Evolutionary conservation across 2,329 filamentous ascomycete species (phyloP), one percentile per base, ranked within the genome.

Genomic region (Seiridium cupressi): DNA sequence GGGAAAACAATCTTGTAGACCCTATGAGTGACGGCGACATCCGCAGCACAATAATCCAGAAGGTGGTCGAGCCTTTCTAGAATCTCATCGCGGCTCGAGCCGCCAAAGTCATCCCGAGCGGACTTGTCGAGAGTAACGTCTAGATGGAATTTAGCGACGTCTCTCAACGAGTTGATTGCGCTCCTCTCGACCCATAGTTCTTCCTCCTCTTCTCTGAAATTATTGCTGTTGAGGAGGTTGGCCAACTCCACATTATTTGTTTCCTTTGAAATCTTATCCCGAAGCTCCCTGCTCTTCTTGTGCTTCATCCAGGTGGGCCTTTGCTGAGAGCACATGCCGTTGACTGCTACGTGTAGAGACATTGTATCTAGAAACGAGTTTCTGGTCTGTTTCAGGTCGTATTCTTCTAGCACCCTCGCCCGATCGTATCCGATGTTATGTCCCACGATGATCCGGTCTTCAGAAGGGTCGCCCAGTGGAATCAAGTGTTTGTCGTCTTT

Each of bases 291-390:
- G 65, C 89, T 92, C 77, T 99, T 99, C 72, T 92, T 91, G 74
- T 97, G 92, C 73, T 92, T 96, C 89, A 97, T 93, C 95, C 95
- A 99, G 0, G 92, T 97, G 7, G 96, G 95, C 55, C 95, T 86
- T 74, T 99, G 95, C 65, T 91, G 89, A 31, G 95, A 98, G 75
- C 95, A 99, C 95, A 99, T 99, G 63, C 95, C 95, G 72, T 99
- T 99, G 32, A 97, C 94, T 2, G 96, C 96, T 6, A 97, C 94
- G 72, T 99, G 95, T 26, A 99, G 79, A 1, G 94, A 98, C 95
- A 99, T 99, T 36, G 95, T 99, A 73, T 99, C 95, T 56, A 99
- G 77, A 72, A 97, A 99, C 48, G 86, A 89, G 66, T 93, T 98
- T 44, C 87, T 86, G 1, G 92, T 89, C 73, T 97, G 94, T 58